phyloP scores from a whole-genome alignment of 2,329 filamentous ascomycete species.

The Leptographium wingfieldii region DNA sequence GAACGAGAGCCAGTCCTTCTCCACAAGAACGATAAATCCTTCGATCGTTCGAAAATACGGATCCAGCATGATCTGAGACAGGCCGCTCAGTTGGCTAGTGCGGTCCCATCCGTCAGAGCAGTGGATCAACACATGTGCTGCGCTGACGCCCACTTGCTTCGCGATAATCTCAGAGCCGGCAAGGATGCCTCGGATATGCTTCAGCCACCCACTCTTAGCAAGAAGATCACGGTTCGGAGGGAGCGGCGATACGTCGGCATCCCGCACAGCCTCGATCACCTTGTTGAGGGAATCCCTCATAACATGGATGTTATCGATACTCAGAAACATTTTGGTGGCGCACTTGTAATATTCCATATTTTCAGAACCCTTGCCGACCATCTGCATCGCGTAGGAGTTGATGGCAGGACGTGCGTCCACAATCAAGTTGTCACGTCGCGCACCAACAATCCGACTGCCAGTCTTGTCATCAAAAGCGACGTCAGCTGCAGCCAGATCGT shows the following conservation, averaged over 20 bases:
- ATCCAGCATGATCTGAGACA: slow-evolving; percentile 87
- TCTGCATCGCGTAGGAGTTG: slow-evolving; percentile 90
- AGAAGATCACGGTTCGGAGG: slow-evolving; percentile 73
- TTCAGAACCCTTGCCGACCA: slow-evolving; percentile 84
- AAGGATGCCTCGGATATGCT: slow-evolving; percentile 73
- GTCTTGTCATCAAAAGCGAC: slow-evolving; percentile 44
- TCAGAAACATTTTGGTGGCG: slow-evolving; percentile 80
- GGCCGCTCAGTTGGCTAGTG: slow-evolving; percentile 82
- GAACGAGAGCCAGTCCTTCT: slow-evolving; percentile 97
- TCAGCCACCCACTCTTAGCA: slow-evolving; percentile 77
- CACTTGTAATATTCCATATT: slow-evolving; percentile 97
- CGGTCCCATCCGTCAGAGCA: slow-evolving; percentile 98
- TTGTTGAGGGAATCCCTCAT: slow-evolving; percentile 87
- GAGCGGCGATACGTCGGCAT: slow-evolving; percentile 75
- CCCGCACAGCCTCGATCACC: slow-evolving; percentile 81
- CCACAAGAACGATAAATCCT: slow-evolving; percentile 85
- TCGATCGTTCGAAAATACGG: slow-evolving; percentile 91
- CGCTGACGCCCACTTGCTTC: slow-evolving; percentile 76
- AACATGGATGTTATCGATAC: slow-evolving; percentile 96
- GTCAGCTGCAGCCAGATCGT: slow-evolving; percentile 48
- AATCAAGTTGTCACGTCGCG: slow-evolving; percentile 86
- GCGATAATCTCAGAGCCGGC: slow-evolving; percentile 78
- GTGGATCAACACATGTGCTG: slow-evolving; percentile 91
- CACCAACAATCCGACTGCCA: slow-evolving; percentile 58
- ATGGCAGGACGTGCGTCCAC: slow-evolving; percentile 90